Percentiles rank a stretch among this genome's conserved stretches.
Conservation (phyloP, 2,329 filamentous ascomycete species). For the Verticillium nonalfalfae region DNA sequence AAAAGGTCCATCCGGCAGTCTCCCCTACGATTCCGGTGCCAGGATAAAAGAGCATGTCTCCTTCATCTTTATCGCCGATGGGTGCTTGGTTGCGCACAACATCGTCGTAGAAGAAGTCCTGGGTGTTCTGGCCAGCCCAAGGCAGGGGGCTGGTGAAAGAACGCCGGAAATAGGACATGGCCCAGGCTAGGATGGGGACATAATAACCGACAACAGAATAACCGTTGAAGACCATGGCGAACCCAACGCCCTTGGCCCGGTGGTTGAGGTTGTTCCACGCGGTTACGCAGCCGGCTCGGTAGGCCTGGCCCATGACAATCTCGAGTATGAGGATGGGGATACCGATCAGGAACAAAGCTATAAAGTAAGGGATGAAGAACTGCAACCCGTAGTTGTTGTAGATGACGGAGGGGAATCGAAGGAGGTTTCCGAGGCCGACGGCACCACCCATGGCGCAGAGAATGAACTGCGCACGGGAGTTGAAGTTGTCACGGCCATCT, state of each 20-base stretch:
- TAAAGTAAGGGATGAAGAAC: conserved; percentile 49
- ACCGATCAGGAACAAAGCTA: conserved; percentile 44
- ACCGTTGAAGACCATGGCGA: conserved; percentile 42
- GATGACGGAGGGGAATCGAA: conserved; percentile 47
- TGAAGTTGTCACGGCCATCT: conserved; percentile 35
- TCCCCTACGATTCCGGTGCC: conserved; percentile 39
- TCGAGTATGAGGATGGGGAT: conserved; percentile 49
- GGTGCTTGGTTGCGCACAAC: conserved; percentile 11
- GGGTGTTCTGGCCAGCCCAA: conserved; percentile 34
- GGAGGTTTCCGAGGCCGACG: conserved; percentile 47
- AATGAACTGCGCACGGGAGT: conserved; percentile 38
- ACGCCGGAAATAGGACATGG: conserved; percentile 47
- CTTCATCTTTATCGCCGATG: conserved; percentile 19
- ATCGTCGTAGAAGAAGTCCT: conserved; percentile 27
- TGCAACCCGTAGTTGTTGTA: conserved; percentile 52
- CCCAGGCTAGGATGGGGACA: conserved; percentile 46
- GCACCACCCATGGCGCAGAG: conserved; percentile 47
- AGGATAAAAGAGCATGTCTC: conserved; percentile 32
- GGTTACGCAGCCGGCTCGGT: conserved; percentile 44
- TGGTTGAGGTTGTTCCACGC: conserved; percentile 42
- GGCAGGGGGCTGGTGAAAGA: conserved; percentile 46
- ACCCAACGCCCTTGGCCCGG: conserved; percentile 42
- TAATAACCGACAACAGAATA: conserved; percentile 47
- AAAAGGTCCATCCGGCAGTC: conserved; percentile 45
- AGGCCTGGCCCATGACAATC: conserved; percentile 61